These are phyloP conservation scores for Xylaria sp. DNA, from an alignment of 2,329 filamentous ascomycete species.

Conservation along the genomic window DNA sequence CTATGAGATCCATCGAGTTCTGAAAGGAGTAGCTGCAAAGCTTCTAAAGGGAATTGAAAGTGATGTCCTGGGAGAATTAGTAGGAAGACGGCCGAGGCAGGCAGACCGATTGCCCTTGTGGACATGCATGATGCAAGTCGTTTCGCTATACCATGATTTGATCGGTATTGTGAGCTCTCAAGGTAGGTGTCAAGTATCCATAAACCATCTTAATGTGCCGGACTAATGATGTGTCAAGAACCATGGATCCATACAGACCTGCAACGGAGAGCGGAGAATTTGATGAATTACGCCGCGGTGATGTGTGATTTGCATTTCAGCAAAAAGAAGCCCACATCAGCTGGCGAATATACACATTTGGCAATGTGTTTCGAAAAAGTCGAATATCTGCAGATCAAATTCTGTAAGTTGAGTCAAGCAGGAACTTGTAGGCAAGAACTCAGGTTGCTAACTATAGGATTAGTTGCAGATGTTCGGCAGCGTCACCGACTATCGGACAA, in stretches of 20 bases:
- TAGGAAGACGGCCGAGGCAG: conserved; percentile 25
- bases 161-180: conserved; percentile 33
- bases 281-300: conserved; percentile 40
- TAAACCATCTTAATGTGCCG: neutral
- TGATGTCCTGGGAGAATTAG: conserved; percentile 32
- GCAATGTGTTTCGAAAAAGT: conserved; percentile 32
- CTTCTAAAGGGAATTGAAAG: conserved; percentile 38
- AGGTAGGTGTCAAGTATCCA: conserved; percentile 25
- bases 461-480: conserved; percentile 31
- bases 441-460: conserved; percentile 7
- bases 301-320: conserved; percentile 41
- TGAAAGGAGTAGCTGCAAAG: conserved; percentile 36
- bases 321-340: conserved; percentile 35
- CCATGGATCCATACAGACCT: conserved; percentile 18
- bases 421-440: too few species aligned
- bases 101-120: conserved; percentile 50
- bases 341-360: conserved; percentile 26
- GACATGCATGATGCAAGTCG: conserved; percentile 56
- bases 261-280: conserved; percentile 19
- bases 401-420: conserved; percentile 35
- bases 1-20: conserved; percentile 37
- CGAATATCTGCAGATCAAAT: conserved; percentile 31
- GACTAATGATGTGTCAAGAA: conserved; percentile 29
- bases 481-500: conserved; percentile 30
- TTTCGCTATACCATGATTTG: conserved; percentile 55